Percentiles rank a stretch among this genome's conserved stretches.
Conservation (phyloP, 75 land plant species). For the Sequoiadendron giganteum region DNA sequence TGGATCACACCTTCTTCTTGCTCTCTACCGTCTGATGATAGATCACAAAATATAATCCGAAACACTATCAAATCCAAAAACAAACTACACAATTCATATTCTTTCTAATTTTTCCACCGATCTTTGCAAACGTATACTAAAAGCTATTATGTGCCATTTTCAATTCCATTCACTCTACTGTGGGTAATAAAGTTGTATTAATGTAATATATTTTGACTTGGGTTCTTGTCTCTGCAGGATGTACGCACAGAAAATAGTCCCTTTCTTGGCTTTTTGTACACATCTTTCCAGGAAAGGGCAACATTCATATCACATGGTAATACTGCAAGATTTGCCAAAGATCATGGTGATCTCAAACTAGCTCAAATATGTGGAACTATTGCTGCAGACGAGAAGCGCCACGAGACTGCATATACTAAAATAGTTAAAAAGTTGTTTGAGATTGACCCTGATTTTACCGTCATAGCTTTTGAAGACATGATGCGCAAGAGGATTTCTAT, state of each 20-base stretch:
- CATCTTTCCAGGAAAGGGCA: constrained; percentile 50
- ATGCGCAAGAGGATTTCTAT: constrained; percentile 61
- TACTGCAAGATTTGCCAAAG: constrained; percentile 62
- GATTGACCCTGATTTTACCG: constrained; percentile 54
- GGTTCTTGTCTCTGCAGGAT: constrained; percentile 19
- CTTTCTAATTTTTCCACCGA: neutral
- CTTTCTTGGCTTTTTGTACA: constrained; percentile 55
- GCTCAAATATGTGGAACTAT: constrained; percentile 64
- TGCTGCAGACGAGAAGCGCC: constrained; percentile 52
- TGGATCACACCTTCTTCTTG: too few species aligned
- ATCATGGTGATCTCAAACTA: constrained; percentile 4
- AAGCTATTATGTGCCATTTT: neutral
- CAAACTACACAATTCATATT: too few species aligned
- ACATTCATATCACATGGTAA: constrained; percentile 69
- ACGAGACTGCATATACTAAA: constrained; percentile 11
- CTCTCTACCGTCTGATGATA: too few species aligned
- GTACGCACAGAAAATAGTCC: constrained; percentile 57
- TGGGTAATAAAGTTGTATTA: neutral
- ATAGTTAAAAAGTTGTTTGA: constrained; percentile 68
- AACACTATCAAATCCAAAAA: too few species aligned
- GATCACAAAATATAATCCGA: too few species aligned
- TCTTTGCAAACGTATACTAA: neutral
- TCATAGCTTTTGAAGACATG: constrained; percentile 57
- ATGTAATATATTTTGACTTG: neutral
- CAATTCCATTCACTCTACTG: neutral